Evolutionary conservation across 2,329 filamentous ascomycete genomes (phyloP).

Genomic region (Phaeosphaeria sp.): DNA sequence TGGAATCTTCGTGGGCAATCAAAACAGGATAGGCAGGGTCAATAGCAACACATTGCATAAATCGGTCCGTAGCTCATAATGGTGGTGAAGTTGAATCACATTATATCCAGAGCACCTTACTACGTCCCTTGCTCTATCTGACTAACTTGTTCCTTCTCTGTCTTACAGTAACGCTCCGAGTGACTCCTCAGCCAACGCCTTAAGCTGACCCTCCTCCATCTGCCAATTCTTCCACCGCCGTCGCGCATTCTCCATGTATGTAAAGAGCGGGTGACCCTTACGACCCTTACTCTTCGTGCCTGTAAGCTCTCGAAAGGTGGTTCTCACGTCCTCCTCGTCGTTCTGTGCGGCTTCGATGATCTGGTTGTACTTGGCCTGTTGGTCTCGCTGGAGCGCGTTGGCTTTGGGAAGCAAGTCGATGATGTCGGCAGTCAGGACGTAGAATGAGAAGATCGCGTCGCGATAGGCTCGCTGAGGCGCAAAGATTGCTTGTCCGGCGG

Average conservation of each 20-base stretch:
- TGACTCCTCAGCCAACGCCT: background rate
- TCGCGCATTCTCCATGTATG: background rate
- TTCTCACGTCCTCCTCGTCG: background rate
- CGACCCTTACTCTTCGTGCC: background rate
- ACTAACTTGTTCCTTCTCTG: background rate
- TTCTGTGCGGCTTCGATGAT: background rate
- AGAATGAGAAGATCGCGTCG: background rate
- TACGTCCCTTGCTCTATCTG: too few relatives aligned
- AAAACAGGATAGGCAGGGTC: too few relatives aligned
- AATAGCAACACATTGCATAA: too few relatives aligned
- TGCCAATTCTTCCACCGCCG: background rate
- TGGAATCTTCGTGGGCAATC: too few relatives aligned
- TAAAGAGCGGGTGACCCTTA: background rate
- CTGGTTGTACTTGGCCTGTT: background rate
- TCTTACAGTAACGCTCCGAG: background rate
- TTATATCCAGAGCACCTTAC: too few relatives aligned
- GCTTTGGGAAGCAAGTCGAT: background rate
- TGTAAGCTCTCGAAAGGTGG: background rate
- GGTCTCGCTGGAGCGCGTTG: background rate
- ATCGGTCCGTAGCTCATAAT: too few relatives aligned
- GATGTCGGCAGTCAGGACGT: background rate
- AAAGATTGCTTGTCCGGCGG: background rate
- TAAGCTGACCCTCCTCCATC: background rate
- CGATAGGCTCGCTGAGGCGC: background rate
- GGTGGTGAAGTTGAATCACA: too few relatives aligned